Conservation (phyloP, 768 basidiomycete species). For the Pleurotus ostreatus region DNA sequence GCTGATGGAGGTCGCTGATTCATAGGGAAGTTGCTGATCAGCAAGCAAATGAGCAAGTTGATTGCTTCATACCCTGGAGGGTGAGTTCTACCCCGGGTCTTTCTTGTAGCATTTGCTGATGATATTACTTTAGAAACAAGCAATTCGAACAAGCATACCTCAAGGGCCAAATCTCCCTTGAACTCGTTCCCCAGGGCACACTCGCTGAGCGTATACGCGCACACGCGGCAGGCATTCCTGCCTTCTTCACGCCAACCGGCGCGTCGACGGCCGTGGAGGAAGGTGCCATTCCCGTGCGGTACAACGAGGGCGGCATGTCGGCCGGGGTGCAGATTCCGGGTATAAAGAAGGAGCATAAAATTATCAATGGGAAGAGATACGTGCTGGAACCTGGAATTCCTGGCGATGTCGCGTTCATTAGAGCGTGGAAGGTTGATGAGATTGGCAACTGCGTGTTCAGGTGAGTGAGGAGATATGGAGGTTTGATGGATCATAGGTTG, state of each 20-base stretch:
- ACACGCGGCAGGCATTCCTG: conserved; percentile 87
- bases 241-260: conserved; percentile 92
- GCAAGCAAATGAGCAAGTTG: conserved; percentile 76
- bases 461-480: conserved; percentile 30
- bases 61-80: conserved; percentile 90
- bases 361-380: conserved; percentile 76
- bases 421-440: conserved; percentile 92
- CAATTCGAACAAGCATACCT: conserved; percentile 81
- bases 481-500: not conserved
- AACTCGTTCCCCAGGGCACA: conserved; percentile 90
- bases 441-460: conserved; percentile 89
- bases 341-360: conserved; percentile 69
- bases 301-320: conserved; percentile 70
- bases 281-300: conserved; percentile 74
- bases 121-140: conserved; percentile 60
- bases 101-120: not conserved
- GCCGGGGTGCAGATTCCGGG: conserved; percentile 71
- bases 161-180: conserved; percentile 74
- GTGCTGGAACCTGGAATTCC: conserved; percentile 77
- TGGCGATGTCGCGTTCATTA: conserved; percentile 81
- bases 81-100: conserved; percentile 30
- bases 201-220: conserved; percentile 85
- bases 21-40: conserved; percentile 69
- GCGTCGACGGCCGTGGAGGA: conserved; percentile 80
- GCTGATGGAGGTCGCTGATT: not conserved